A percentile compares a stretch with the other conserved stretches of the same genome.
Conservation (phyloP, 805 yeast genomes). For the Teunomyces gatunensis region DNA sequence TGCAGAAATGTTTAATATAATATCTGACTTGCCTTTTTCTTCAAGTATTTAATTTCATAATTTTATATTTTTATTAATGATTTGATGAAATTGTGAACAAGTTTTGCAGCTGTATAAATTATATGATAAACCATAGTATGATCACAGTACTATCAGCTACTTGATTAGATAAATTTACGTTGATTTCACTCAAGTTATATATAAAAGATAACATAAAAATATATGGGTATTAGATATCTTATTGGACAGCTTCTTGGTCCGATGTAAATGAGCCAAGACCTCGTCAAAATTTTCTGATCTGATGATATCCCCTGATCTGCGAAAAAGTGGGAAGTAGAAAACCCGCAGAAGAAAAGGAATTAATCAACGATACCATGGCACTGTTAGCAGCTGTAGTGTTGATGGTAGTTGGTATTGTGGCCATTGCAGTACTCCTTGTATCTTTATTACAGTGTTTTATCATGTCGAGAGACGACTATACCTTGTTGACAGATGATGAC, state of each 20-base stretch:
- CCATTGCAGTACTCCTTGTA: background rate
- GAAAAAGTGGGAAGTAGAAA: background rate
- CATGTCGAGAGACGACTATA: constrained; percentile 2
- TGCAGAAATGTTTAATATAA: no score
- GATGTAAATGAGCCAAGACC: background rate
- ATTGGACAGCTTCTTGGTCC: background rate
- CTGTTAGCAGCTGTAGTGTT: background rate
- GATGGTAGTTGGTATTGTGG: background rate
- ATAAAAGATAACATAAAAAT: background rate
- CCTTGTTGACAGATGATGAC: constrained; percentile 1
- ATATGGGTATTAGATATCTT: background rate
- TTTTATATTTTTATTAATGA: no score
- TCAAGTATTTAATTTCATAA: no score
- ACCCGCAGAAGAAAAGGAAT: background rate
- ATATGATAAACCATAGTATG: no score
- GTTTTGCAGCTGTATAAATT: no score
- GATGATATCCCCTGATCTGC: constrained; percentile 4
- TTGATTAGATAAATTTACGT: no score
- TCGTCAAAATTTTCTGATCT: constrained; percentile 3
- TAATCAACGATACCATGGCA: background rate
- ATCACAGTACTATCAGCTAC: no score
- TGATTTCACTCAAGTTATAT: no score
- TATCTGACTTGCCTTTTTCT: no score
- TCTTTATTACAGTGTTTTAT: background rate
- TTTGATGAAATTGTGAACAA: no score